These are phyloP conservation scores for Leccinum sublutescens DNA, from an alignment of 768 basidiomycete genomes.

Conservation along the genomic window DNA sequence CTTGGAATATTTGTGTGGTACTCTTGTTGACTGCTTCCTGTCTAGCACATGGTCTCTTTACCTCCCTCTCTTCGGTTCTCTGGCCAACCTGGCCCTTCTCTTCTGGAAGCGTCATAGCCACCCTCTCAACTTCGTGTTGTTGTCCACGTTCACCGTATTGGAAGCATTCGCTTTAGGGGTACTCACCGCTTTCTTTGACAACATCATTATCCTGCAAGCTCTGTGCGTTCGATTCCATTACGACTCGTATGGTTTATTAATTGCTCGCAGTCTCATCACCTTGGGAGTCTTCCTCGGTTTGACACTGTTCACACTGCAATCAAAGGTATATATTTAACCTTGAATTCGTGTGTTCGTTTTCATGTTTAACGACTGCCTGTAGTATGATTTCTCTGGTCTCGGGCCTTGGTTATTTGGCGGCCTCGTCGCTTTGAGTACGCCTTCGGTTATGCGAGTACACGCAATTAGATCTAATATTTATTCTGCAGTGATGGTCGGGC, in stretches of 20 bases:
- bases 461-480: constrained; percentile 1
- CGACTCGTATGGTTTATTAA: constrained; percentile 5
- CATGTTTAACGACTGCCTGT: constrained; percentile 1
- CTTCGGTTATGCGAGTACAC: background rate
- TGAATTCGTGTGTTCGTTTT: background rate
- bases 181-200: constrained; percentile 73
- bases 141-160: constrained; percentile 85
- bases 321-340: constrained; percentile 55
- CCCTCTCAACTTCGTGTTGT: constrained; percentile 82
- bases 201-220: constrained; percentile 78
- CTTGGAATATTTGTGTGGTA: constrained; percentile 11
- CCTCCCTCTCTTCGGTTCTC: constrained; percentile 72
- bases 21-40: constrained; percentile 1
- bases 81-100: constrained; percentile 75
- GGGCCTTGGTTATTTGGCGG: constrained; percentile 88
- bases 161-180: constrained; percentile 92
- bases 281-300: constrained; percentile 91
- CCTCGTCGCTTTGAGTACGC: constrained; percentile 72
- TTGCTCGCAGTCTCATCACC: constrained; percentile 66
- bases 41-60: constrained; percentile 77
- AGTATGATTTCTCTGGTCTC: constrained; percentile 95
- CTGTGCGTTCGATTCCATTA: constrained; percentile 46
- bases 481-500: constrained; percentile 66
- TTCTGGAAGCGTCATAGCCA: constrained; percentile 93
- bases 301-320: constrained; percentile 93